Evolutionary conservation across 1,139 yeast species (phyloP), one percentile per base, ranked within the genome.

Genomic region (Debaryomyces nepalensis): DNA sequence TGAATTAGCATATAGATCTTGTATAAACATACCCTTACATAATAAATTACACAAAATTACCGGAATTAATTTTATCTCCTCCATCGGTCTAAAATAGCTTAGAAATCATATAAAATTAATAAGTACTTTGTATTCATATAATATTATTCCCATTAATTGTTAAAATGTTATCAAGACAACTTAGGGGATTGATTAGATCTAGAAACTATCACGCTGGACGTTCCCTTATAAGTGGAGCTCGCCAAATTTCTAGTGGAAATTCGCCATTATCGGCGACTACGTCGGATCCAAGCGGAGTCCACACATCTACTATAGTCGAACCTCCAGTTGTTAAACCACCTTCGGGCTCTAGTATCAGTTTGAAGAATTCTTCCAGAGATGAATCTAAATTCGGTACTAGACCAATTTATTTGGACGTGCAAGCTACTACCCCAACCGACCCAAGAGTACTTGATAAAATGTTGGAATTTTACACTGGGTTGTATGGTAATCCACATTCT

Each of bases 381-480:
- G 73, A 72, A 18, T 65, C 72, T 12, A 50, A 64, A 47, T 73
- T 62, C 55, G 95, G 93, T 42, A 74, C 84, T 9, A 79, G 97
- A 55, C 97, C 98, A 4, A 91, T 91, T 48, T 91, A 91, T 64
- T 71, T 91, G 60, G 98, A 91, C 60, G 89, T 90, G 78, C 98
- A 91, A 64, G 98, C 99, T 21, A 93, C 99, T 0, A 93, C 99
- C 0, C 99, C 98, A 11, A 88, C 95, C 3, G 99, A 93, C 61
- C 99, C 99, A 26, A 77, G 99, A 47, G 99, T 93, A 5, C 70
- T 95, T 55, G 99, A 93, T 63, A 87, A 82, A 54, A 93, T 95
- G 99, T 69, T 95, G 57, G 85, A 82, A 57, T 93, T 86, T 63
- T 90, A 84, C 66, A 91, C 98, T 3, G 98, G 97, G 10, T 75